Base-by-base conservation (phyloP, 2,329 filamentous ascomycete species). In the Aspergillus quadrilineatus region DNA sequence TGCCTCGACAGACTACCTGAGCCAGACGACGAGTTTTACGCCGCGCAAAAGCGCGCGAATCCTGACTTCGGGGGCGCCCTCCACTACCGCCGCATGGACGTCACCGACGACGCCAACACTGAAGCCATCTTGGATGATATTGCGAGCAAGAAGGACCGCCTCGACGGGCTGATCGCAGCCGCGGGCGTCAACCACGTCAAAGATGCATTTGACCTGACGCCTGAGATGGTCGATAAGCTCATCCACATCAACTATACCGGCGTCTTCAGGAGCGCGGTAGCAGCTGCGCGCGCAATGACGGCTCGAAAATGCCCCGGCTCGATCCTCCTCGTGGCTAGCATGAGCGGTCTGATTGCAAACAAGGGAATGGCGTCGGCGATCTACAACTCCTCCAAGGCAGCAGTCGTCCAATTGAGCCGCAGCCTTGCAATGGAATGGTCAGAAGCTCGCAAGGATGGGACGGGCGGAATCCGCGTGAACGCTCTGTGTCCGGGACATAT, bases 311-410 rank as follows among this genome's bases (percentile, higher is more conserved):
- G 70, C 15, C 71, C 69, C 4, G 80, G 77, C 7, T 79, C 77
- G 4, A 80, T 82, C 50, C 69, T 80, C 3, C 67, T 82, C 7
- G 69, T 82, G 2, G 80, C 79, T 0, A 79, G 76, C 58, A 82
- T 82, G 78, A 79, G 77, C 57, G 80, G 78, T 0, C 64, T 77
- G 4, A 74, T 79, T 49, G 78, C 78, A 9, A 81, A 80, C 66
- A 79, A 79, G 66, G 79, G 76, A 15, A 69, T 75, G 67, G 68
- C 63, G n/a, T 71, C 64, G 6, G 69, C 73, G 4, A 71, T 75
- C 0, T 84, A 84, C 69, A 83, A 83, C 64, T 74, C 79, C 0
- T 82, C 79, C 56, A 84, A 84, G 67, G 77, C 80, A 0, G 81
- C 78, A 0, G 77, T 84, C 1, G 77, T 80, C 45, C 80, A 84